Evolutionary conservation across 805 yeast species (phyloP).

Genomic region (Dipodascopsis uninucleata): DNA sequence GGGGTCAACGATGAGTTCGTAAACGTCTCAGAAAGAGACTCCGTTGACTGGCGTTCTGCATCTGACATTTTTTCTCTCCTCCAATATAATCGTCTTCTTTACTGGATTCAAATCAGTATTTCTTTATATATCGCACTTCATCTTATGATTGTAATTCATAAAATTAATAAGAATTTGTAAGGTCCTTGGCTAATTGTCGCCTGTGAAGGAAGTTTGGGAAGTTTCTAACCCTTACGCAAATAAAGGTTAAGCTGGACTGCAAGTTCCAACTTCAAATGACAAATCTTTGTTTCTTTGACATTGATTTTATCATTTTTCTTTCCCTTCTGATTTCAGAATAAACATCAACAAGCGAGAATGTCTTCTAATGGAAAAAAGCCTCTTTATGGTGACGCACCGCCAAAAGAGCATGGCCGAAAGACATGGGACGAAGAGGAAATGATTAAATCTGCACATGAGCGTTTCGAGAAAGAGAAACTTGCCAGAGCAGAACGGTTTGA

Average conservation of each 20-base stretch:
- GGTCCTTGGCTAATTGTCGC: too few relatives aligned
- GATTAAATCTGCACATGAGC: conserved; percentile 22
- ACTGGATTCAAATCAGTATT: too few relatives aligned
- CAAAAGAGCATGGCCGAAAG: conserved; percentile 22
- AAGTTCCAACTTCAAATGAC: background rate
- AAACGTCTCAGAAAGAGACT: conserved; percentile 14
- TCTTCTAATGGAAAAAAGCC: too few relatives aligned
- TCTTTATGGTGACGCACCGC: conserved; percentile 20
- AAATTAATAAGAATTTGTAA: too few relatives aligned
- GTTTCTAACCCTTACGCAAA: too few relatives aligned
- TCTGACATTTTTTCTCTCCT: too few relatives aligned
- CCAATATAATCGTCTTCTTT: too few relatives aligned
- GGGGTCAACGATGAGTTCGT: conserved; percentile 23
- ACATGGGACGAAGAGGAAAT: conserved; percentile 27
- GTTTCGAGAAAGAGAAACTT: conserved; percentile 17
- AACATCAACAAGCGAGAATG: too few relatives aligned
- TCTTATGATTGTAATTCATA: too few relatives aligned
- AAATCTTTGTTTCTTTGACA: background rate
- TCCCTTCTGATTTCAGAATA: background rate
- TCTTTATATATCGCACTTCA: too few relatives aligned
- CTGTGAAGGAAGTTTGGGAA: too few relatives aligned
- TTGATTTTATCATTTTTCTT: background rate
- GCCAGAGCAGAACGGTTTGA: conserved; percentile 16
- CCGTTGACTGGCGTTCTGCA: conserved; percentile 7
- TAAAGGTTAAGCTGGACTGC: too few relatives aligned